These are phyloP conservation scores for Leccinum boreale DNA, from an alignment of 768 basidiomycete species.

Conservation along the genomic window DNA sequence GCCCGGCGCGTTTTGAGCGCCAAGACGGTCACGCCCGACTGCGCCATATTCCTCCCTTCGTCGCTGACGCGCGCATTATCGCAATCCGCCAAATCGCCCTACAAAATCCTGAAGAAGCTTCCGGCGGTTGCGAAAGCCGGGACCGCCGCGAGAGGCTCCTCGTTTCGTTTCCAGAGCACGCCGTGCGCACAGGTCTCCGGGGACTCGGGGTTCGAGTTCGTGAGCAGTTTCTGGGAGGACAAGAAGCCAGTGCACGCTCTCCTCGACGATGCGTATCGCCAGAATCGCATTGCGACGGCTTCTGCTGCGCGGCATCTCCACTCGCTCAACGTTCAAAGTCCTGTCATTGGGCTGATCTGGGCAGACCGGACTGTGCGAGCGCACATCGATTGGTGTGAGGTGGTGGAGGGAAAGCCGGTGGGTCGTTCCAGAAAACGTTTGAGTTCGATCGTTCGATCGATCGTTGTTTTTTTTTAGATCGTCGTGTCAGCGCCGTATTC, in stretches of 20 bases:
- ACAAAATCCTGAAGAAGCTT: conserved; percentile 44
- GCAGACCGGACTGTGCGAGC: conserved; percentile 49
- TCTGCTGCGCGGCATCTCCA: conserved; percentile 49
- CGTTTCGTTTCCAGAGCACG: conserved; percentile 51
- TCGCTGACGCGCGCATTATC: conserved; percentile 39
- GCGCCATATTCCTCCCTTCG: conserved; percentile 44
- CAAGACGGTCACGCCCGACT: conserved; percentile 49
- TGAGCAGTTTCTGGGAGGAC: conserved; percentile 56
- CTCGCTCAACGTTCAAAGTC: conserved; percentile 42
- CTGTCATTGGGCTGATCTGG: conserved; percentile 55
- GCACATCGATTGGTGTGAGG: conserved; percentile 53
- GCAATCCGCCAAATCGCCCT: conserved; percentile 42
- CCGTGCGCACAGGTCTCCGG: conserved; percentile 47
- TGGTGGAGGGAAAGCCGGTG: conserved; percentile 34
- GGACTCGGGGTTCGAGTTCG: conserved; percentile 48
- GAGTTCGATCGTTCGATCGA: background rate
- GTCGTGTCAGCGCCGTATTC: conserved; percentile 51
- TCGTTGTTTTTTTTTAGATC: conserved; percentile 27
- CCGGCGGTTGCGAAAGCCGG: conserved; percentile 35
- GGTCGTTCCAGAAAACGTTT: conserved; percentile 11
- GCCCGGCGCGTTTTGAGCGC: conserved; percentile 40
- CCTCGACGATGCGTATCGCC: conserved; percentile 53
- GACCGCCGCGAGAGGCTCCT: conserved; percentile 39
- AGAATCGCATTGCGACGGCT: conserved; percentile 56
- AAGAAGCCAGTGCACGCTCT: conserved; percentile 51